A percentile compares a stretch with the other conserved stretches of the same genome.
phyloP scores from a whole-genome alignment of 257 asterid genomes.

The Solanum megistacrolobum region DNA sequence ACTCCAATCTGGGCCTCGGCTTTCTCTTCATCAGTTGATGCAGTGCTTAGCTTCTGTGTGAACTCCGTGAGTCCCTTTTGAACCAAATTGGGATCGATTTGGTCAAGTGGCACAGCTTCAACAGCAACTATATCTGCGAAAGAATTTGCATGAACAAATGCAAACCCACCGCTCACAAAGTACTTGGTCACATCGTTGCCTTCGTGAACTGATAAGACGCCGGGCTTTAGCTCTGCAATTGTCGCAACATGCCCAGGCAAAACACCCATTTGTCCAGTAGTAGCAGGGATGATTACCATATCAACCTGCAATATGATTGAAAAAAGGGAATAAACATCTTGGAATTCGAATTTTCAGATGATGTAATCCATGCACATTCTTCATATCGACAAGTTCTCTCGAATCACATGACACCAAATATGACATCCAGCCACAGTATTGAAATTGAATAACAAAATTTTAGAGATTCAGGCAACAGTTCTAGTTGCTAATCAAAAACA shows the following conservation, averaged over 20 bases:
- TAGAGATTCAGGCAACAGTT: background rate
- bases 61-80: conserved; percentile 65
- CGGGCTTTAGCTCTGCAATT: conserved; percentile 79
- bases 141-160: conserved; percentile 70
- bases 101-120: conserved; percentile 72
- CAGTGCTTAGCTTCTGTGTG: conserved; percentile 65
- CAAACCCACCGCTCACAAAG: conserved; percentile 71
- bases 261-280: conserved; percentile 90
- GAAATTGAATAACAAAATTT: background rate
- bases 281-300: conserved; percentile 80
- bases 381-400: background rate
- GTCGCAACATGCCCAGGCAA: conserved; percentile 87
- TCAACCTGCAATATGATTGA: conserved; percentile 49
- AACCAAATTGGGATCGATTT: conserved; percentile 45
- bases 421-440: background rate
- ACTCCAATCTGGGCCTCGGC: conserved; percentile 84
- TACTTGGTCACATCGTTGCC: conserved; percentile 61
- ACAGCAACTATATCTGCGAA: conserved; percentile 61
- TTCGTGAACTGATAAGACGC: conserved; percentile 66
- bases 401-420: background rate
- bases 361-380: background rate
- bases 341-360: background rate
- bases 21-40: conserved; percentile 71
- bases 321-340: background rate
- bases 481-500: background rate